Evolutionary conservation across 176 grass and related monocot species (phyloP).

Genomic region (Triticum turgidum): DNA sequence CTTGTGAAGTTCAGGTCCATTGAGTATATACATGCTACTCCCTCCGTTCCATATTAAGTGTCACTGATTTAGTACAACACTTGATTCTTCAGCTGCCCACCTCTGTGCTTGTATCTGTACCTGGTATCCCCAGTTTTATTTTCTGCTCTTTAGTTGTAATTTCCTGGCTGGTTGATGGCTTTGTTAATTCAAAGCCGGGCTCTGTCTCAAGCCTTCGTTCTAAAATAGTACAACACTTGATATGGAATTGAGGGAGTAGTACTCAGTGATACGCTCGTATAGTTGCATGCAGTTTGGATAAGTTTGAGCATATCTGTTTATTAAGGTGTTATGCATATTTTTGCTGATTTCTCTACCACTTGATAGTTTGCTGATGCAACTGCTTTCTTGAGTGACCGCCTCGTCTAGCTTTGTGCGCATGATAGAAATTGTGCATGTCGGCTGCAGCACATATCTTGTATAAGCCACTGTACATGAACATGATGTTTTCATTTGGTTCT

Average conservation of each 20-base stretch:
- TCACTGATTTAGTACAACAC: no score
- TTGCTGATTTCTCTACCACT: not conserved
- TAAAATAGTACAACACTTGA: no score
- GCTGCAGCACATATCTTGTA: not conserved
- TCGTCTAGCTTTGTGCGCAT: not conserved
- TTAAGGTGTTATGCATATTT: not conserved
- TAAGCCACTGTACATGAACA: not conserved
- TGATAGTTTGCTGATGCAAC: not conserved
- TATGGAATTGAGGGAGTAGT: not conserved
- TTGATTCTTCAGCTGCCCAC: no score
- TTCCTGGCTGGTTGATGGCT: no score
- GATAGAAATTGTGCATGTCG: conserved; percentile 4
- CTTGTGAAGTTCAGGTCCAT: not conserved
- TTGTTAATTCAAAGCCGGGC: no score
- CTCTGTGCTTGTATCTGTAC: no score
- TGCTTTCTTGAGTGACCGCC: not conserved
- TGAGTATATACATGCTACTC: not conserved
- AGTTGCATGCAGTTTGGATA: conserved; percentile 11
- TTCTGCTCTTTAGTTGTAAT: no score
- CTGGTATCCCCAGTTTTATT: no score
- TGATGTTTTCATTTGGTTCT: not conserved
- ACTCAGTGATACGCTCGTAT: not conserved
- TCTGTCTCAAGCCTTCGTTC: no score
- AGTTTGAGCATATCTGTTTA: conserved; percentile 2
- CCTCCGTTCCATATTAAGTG: no score